Conservation (phyloP, 345 rosid genomes). For the Eucalyptus shirleyi region DNA sequence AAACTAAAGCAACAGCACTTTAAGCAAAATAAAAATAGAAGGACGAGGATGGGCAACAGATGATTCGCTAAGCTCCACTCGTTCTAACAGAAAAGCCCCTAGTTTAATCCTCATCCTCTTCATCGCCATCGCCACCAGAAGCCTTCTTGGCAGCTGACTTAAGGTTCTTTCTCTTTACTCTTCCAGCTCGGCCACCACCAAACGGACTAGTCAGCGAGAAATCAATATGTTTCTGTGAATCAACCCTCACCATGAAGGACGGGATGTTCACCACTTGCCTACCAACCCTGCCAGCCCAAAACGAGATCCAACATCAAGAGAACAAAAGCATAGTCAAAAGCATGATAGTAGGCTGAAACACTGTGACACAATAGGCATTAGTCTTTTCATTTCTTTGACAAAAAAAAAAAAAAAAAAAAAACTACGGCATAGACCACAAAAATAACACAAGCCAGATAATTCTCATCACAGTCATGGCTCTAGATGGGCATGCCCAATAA, state of each 20-base stretch:
- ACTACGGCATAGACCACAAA: neutral
- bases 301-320: neutral
- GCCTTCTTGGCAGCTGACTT: conserved; percentile 36
- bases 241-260: conserved; percentile 37
- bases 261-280: conserved; percentile 40
- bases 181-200: conserved; percentile 35
- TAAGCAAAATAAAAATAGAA: neutral
- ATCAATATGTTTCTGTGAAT: conserved; percentile 38
- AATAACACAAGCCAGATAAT: neutral
- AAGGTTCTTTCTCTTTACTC: conserved; percentile 39
- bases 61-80: neutral
- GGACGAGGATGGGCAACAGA: neutral
- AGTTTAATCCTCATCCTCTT: conserved; percentile 26
- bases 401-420: neutral
- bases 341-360: neutral
- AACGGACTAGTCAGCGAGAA: conserved; percentile 33
- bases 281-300: conserved; percentile 19
- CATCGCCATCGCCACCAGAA: conserved; percentile 39
- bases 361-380: neutral
- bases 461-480: neutral
- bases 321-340: neutral
- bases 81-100: neutral
- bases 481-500: neutral
- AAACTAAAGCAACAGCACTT: neutral
- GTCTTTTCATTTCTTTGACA: neutral